Conservation (phyloP, 2,329 filamentous ascomycete species). For the Diaporthe velutina region DNA sequence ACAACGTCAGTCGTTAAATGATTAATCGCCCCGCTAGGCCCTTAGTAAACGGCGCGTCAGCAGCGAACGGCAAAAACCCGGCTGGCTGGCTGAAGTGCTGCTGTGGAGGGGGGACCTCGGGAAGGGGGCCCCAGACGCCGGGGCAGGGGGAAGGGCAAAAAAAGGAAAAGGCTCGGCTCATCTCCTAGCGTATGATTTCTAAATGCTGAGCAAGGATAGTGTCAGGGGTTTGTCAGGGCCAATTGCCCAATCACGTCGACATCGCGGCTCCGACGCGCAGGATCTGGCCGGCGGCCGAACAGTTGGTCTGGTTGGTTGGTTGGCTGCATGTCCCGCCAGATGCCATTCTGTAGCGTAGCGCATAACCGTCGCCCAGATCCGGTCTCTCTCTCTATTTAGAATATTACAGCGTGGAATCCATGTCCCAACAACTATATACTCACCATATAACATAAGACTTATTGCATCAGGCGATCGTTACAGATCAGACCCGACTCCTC, state of each 20-base stretch:
- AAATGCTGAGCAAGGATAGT: constrained; percentile 28
- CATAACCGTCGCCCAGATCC: neutral
- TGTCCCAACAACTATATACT: neutral
- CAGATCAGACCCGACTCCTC: neutral
- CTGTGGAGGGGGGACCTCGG: neutral
- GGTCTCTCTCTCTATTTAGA: neutral
- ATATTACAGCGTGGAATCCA: neutral
- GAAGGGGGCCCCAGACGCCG: neutral
- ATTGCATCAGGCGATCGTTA: neutral
- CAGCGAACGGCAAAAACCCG: constrained; percentile 17
- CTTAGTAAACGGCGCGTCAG: constrained; percentile 34
- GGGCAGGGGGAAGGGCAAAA: neutral
- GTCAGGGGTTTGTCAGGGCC: constrained; percentile 32
- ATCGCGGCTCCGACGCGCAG: neutral
- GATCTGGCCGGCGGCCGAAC: neutral
- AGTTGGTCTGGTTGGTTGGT: neutral
- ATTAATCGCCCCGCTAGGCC: constrained; percentile 10
- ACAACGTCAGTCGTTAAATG: constrained; percentile 14
- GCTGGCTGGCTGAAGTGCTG: neutral
- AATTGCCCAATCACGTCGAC: constrained; percentile 20
- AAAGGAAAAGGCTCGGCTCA: neutral
- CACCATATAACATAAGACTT: neutral
- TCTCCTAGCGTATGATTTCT: constrained; percentile 22
- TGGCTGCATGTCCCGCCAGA: constrained; percentile 1
- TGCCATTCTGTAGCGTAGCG: neutral